phyloP scores from a whole-genome alignment of 2,329 filamentous ascomycete species.

The Colletotrichum noveboracense region DNA sequence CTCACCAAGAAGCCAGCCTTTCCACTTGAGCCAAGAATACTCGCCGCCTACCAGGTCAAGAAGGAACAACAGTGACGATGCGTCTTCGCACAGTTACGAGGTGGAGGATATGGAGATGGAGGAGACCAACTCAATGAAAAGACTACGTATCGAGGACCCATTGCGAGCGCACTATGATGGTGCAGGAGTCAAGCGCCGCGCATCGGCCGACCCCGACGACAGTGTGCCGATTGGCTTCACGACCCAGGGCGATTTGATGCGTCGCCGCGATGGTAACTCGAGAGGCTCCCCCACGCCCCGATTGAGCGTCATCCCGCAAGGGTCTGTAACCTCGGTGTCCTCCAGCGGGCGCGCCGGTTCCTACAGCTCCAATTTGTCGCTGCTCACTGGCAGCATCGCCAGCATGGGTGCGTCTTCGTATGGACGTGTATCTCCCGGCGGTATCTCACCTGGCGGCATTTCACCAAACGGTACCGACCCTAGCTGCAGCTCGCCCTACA shows the following conservation, averaged over 20 bases:
- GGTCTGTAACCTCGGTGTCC: slow-evolving; percentile 50
- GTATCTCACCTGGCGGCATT: slow-evolving; percentile 50
- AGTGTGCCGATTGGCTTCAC: slow-evolving; percentile 29
- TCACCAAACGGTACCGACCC: slow-evolving; percentile 50
- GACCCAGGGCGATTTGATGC: slow-evolving; percentile 47
- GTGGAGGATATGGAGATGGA: slow-evolving; percentile 55
- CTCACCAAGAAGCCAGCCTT: slow-evolving; percentile 40
- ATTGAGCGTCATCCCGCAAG: slow-evolving; percentile 50
- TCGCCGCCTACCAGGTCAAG: slow-evolving; percentile 50
- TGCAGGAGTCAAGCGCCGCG: slow-evolving; percentile 58
- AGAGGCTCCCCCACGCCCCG: slow-evolving; percentile 60
- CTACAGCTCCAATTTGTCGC: slow-evolving; percentile 50
- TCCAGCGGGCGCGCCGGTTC: slow-evolving; percentile 51
- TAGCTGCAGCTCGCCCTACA: slow-evolving; percentile 55
- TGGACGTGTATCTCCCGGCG: slow-evolving; percentile 50
- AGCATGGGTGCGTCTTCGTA: slow-evolving; percentile 42
- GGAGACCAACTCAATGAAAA: slow-evolving; percentile 55
- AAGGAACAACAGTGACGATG: slow-evolving; percentile 58
- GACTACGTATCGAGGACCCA: slow-evolving; percentile 54
- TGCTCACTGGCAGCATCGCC: slow-evolving; percentile 46
- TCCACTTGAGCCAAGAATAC: slow-evolving; percentile 45
- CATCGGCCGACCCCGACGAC: slow-evolving; percentile 58
- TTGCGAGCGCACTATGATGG: slow-evolving; percentile 41
- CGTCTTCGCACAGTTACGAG: slow-evolving; percentile 51
- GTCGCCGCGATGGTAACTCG: slow-evolving; percentile 52